Evolutionary conservation across 306 rosid genomes (phyloP), one percentile per base, ranked within the genome.

Genomic region (Sicyos edulis): DNA sequence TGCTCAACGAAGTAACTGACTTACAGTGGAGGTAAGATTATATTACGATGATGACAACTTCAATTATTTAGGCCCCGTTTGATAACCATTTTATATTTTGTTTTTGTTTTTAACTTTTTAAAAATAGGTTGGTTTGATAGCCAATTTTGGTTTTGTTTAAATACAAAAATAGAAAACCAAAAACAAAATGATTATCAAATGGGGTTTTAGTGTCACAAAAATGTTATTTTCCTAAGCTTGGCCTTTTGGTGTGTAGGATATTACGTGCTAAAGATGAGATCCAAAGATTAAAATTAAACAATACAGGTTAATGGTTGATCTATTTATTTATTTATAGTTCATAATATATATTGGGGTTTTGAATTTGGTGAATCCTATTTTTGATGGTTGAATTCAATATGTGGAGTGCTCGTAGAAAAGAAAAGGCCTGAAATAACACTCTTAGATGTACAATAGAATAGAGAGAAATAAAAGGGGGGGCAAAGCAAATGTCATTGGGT

Each of bases 1-100:
- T 90, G 50, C 85, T 88, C 54, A 78, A 77, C 24, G 96, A 91
- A 82, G 82, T 93, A 83, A 70, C 79, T 3, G 95, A 85, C 14
- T 79, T 90, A 82, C 86, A 79, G 32, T 82, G 82, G 89, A 90
- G 97, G 98, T 93, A 87, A 54, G 78, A 32, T 71, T 34, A 21
- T n/a, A n/a, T 21, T 32, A 32, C 4, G 37, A 32, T 32, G 37
- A 32, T 32, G 5, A 32, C 4, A 32, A 5, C 37, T 32, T 32
- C 29, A 26, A 26, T 26, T 26, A 26, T 26, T 26, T 26, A 32
- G 37, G 32, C 32, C 32, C 32, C 3, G 32, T 26, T 26, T 26
- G 32, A 26, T 26, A 26, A 26, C 3, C 3, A 26, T 26, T 26
- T 26, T 1, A 26, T 26, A 1, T 26, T 26, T 26, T 1, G 32